phyloP scores from a whole-genome alignment of 2,329 filamentous ascomycete species.

The Apiospora hydei region DNA sequence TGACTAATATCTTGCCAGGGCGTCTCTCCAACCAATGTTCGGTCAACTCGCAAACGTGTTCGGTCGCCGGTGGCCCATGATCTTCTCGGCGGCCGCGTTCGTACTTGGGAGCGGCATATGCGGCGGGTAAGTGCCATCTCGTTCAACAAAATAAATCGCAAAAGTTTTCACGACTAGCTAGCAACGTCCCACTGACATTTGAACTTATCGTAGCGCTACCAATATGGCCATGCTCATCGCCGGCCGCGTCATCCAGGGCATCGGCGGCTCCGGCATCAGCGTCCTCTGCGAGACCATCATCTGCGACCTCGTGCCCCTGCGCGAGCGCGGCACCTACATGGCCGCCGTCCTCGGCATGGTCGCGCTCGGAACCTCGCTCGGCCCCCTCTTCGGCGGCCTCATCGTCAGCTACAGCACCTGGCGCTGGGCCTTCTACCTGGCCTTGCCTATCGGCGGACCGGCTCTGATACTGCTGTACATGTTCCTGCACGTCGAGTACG shows the following conservation, averaged over 20 bases:
- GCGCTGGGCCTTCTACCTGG: constrained; percentile 73
- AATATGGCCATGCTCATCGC: constrained; percentile 42
- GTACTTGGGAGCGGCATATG: background rate
- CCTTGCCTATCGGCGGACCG: constrained; percentile 56
- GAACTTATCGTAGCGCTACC: background rate
- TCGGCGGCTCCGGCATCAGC: constrained; percentile 26
- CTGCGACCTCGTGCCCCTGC: constrained; percentile 49
- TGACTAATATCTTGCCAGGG: constrained; percentile 23
- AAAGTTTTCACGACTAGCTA: rapidly evolving
- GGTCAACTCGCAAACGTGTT: constrained; percentile 44
- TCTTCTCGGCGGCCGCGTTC: background rate
- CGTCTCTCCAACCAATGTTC: constrained; percentile 51
- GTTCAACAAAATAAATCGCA: background rate
- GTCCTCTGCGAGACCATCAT: background rate
- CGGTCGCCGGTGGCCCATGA: constrained; percentile 5
- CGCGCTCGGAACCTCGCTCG: constrained; percentile 62
- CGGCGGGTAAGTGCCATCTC: background rate
- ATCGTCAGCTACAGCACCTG: constrained; percentile 60
- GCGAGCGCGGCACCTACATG: constrained; percentile 43
- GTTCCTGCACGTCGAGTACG: background rate
- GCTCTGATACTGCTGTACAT: background rate
- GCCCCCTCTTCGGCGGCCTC: constrained; percentile 61
- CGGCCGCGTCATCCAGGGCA: constrained; percentile 52
- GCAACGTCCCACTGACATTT: background rate
- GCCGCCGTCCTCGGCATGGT: constrained; percentile 37